A percentile compares a stretch with the other conserved stretches of the same genome.
Evolutionary conservation across 768 basidiomycete genomes (phyloP).

Genomic region (Cyathus striatus): DNA sequence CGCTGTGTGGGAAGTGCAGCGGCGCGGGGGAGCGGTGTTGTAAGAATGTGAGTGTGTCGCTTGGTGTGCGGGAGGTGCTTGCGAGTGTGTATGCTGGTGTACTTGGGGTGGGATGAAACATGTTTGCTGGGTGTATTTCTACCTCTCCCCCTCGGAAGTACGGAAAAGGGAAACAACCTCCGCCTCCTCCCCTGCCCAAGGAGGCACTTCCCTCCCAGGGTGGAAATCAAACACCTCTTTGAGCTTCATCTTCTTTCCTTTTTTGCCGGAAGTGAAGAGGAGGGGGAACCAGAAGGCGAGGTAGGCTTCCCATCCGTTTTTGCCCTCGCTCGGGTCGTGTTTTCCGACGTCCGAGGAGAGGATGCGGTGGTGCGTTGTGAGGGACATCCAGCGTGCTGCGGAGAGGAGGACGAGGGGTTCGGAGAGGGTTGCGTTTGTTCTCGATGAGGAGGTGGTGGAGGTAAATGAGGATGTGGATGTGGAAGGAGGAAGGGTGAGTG

Average conservation of each 20-base stretch:
- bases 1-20: slow-evolving; percentile 33
- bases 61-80: slow-evolving; percentile 27
- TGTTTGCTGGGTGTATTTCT: slow-evolving; percentile 16
- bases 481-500: too few relatives aligned
- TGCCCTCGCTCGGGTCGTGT: slow-evolving; percentile 22
- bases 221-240: slow-evolving; percentile 26
- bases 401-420: slow-evolving; percentile 41
- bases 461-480: too few relatives aligned
- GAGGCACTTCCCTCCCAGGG: slow-evolving; percentile 9
- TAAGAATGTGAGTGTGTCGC: slow-evolving; percentile 29
- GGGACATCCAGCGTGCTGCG: slow-evolving; percentile 35
- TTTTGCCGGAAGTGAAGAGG: too few relatives aligned
- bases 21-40: slow-evolving; percentile 21
- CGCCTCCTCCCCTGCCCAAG: slow-evolving; percentile 30
- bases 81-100: slow-evolving; percentile 35
- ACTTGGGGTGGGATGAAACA: slow-evolving; percentile 5
- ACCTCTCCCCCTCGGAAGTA: slow-evolving; percentile 19
- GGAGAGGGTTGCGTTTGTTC: slow-evolving; percentile 31
- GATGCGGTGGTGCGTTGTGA: slow-evolving; percentile 22
- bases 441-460: slow-evolving; percentile 26
- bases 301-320: slow-evolving; percentile 43
- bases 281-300: slow-evolving; percentile 35
- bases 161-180: slow-evolving; percentile 30
- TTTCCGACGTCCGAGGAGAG: slow-evolving; percentile 34
- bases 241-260: slow-evolving; percentile 12